These are phyloP conservation scores for Rauvolfia tetraphylla DNA, from an alignment of 257 asterid genomes.

Conservation along the genomic window DNA sequence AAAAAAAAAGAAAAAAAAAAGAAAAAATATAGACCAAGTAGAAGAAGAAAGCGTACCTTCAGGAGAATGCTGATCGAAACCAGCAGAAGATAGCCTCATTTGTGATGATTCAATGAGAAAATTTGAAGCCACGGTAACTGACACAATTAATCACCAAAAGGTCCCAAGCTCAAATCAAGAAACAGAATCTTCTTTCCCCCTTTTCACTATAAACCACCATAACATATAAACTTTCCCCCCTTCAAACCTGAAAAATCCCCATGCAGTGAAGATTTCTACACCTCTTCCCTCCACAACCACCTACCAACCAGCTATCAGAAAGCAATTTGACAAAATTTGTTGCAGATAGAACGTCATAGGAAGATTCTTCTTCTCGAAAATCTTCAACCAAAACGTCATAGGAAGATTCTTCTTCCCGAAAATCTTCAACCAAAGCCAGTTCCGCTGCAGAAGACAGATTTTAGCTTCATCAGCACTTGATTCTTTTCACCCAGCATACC, in stretches of 20 bases:
- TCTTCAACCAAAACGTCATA: constrained; percentile 36
- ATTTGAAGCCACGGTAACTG: constrained; percentile 20
- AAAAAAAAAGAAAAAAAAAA: not conserved
- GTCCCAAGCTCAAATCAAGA: constrained; percentile 12
- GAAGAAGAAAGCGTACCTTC: constrained; percentile 42
- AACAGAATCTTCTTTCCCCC: constrained; percentile 25
- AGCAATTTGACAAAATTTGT: constrained; percentile 18
- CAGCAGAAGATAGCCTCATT: constrained; percentile 55
- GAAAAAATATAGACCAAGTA: not conserved
- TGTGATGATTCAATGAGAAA: constrained; percentile 33
- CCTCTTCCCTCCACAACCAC: constrained; percentile 13
- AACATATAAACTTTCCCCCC: constrained; percentile 24
- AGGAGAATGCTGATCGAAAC: constrained; percentile 51
- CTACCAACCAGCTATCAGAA: constrained; percentile 22
- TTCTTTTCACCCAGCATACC: constrained; percentile 23
- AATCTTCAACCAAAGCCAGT: constrained; percentile 40
- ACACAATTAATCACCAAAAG: constrained; percentile 17
- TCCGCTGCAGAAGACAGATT: constrained; percentile 29
- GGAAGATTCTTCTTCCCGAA: constrained; percentile 17
- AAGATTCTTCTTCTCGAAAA: constrained; percentile 17
- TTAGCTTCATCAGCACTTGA: constrained; percentile 43
- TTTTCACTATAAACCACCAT: constrained; percentile 29
- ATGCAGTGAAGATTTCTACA: constrained; percentile 15
- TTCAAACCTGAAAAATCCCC: constrained; percentile 29
- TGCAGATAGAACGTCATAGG: constrained; percentile 17